Percentiles rank a stretch among this genome's conserved stretches.
phyloP scores from a whole-genome alignment of 164 flowering plant species.

The Nymphaea colorata region DNA sequence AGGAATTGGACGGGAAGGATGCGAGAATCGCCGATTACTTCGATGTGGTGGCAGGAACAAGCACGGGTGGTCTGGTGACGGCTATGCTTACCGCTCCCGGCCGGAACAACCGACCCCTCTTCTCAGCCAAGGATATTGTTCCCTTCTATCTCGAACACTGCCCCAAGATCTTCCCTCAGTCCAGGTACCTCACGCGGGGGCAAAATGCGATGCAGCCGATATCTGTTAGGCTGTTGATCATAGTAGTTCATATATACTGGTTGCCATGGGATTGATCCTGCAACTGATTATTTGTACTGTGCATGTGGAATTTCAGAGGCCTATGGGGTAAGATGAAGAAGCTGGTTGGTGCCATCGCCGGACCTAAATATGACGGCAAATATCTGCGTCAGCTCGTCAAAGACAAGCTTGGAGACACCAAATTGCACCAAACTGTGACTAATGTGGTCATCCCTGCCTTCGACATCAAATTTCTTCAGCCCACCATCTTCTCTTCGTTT shows the following conservation, averaged over 20 bases:
- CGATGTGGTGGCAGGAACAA: constrained; percentile 10
- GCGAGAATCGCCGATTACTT: constrained; percentile 12
- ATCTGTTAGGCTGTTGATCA: too few relatives aligned
- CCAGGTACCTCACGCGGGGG: neutral
- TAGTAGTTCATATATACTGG: neutral
- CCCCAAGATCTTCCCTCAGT: constrained; percentile 7
- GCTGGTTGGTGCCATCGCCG: neutral
- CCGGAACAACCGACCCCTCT: constrained; percentile 5
- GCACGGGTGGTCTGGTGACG: constrained; percentile 10
- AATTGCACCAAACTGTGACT: neutral
- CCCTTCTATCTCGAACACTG: constrained; percentile 8
- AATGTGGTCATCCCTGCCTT: constrained; percentile 1
- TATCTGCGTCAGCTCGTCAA: neutral
- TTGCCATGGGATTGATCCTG: too few relatives aligned
- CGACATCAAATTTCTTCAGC: constrained; percentile 2
- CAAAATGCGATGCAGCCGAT: neutral
- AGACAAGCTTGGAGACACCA: neutral
- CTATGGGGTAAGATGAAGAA: constrained; percentile 7
- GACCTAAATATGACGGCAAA: constrained; percentile 4
- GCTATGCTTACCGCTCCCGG: constrained; percentile 8
- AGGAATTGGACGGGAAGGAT: constrained; percentile 9
- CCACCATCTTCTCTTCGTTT: constrained; percentile 1
- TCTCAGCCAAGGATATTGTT: constrained; percentile 6
- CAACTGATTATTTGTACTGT: neutral
- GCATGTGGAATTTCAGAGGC: constrained; percentile 8